Conservation (phyloP, 2,329 filamentous ascomycete genomes). For the Fulvia fulva region DNA sequence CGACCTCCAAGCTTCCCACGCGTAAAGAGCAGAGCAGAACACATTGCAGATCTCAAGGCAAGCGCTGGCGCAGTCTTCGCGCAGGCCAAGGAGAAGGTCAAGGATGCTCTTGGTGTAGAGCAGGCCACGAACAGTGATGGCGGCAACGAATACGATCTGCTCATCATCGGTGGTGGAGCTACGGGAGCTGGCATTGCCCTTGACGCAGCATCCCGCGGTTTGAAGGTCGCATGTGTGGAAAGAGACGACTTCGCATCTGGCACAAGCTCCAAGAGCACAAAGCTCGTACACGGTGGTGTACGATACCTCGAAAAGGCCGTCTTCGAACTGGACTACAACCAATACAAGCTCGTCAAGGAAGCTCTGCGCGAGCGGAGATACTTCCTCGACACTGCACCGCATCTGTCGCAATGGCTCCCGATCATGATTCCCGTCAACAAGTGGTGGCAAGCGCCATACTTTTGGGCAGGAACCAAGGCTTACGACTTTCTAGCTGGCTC, state of each 20-base stretch:
- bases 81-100: conserved; percentile 44
- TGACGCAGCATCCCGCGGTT: conserved; percentile 72
- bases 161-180: conserved; percentile 75
- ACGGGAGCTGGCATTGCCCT: conserved; percentile 78
- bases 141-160: conserved; percentile 62
- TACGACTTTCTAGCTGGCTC: conserved; percentile 83
- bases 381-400: conserved; percentile 77
- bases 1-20: conserved; percentile 63
- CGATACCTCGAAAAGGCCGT: conserved; percentile 83
- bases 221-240: conserved; percentile 77
- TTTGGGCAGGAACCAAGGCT: conserved; percentile 72
- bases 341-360: conserved; percentile 73
- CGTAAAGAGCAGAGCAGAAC: conserved; percentile 59
- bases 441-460: conserved; percentile 81
- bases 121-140: conserved; percentile 25
- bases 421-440: conserved; percentile 79
- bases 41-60: conserved; percentile 58
- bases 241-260: conserved; percentile 78
- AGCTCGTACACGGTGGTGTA: conserved; percentile 80
- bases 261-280: conserved; percentile 83
- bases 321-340: conserved; percentile 78
- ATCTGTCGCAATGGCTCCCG: conserved; percentile 74
- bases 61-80: conserved; percentile 44
- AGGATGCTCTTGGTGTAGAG: conserved; percentile 34
- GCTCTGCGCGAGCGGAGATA: conserved; percentile 78